Conservation (phyloP, 129 eudicot genomes). For the Scalesia atractyloides region DNA sequence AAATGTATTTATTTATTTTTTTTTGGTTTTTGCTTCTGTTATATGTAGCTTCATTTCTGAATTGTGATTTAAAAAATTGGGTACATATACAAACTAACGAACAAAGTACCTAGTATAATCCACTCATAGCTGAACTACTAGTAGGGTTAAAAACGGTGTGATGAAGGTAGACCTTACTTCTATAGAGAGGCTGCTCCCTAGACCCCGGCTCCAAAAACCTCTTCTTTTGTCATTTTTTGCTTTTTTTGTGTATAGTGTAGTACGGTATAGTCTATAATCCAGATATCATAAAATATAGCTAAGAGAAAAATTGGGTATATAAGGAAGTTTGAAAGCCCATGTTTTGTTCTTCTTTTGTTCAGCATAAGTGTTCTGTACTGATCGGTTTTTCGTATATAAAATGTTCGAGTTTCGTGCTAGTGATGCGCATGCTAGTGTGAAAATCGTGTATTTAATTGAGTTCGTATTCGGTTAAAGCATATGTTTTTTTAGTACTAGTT, state of each 20-base stretch:
- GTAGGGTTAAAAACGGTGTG: too few relatives aligned
- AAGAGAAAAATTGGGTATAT: too few relatives aligned
- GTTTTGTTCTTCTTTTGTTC: constrained; percentile 5
- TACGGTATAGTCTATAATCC: too few relatives aligned
- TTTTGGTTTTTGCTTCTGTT: neutral
- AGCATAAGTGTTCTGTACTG: neutral
- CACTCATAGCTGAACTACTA: too few relatives aligned
- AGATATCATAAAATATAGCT: too few relatives aligned
- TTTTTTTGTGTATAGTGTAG: too few relatives aligned
- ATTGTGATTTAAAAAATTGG: neutral
- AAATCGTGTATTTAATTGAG: neutral
- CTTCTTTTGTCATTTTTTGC: too few relatives aligned
- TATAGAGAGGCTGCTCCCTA: too few relatives aligned
- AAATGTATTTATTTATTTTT: neutral
- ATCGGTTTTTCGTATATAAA: neutral
- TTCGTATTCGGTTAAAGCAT: neutral
- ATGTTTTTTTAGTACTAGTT: neutral
- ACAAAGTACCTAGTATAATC: too few relatives aligned
- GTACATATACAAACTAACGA: neutral
- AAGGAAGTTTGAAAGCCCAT: neutral
- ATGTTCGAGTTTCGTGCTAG: neutral
- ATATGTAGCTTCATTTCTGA: constrained; percentile 4
- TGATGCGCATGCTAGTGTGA: constrained; percentile 7
- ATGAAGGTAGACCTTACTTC: too few relatives aligned
- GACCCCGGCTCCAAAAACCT: too few relatives aligned